Conservation (phyloP, 208 protist species). For the Crithidia expoeki region DNA sequence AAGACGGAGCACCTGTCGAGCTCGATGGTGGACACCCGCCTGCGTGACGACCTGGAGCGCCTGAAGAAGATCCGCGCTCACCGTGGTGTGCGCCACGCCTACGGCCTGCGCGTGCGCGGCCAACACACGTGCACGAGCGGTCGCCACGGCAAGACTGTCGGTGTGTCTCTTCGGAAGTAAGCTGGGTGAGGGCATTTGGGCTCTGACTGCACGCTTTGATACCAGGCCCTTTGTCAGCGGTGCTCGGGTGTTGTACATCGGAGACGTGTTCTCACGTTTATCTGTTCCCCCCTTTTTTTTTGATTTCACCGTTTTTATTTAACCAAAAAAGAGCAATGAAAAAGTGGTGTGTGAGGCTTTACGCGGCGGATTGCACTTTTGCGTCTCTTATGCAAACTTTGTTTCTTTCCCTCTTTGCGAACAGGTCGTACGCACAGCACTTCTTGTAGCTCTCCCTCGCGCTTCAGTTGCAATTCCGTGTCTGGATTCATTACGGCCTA, state of each 20-base stretch:
- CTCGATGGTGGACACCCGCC: conserved; percentile 97
- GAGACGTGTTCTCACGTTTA: conserved; percentile 9
- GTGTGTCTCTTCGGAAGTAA: conserved; percentile 85
- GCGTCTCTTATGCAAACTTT: background rate
- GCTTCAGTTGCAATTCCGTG: no score
- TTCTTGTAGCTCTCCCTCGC: no score
- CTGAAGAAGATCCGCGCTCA: conserved; percentile 99
- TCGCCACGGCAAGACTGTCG: conserved; percentile 94
- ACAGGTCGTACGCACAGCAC: no score
- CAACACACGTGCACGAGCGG: conserved; percentile 99
- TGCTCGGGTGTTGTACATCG: background rate
- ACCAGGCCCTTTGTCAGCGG: background rate
- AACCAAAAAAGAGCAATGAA: background rate
- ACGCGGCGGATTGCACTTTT: background rate
- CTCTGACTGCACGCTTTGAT: background rate
- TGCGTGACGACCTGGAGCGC: conserved; percentile 99
- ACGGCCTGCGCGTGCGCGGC: conserved; percentile 98
- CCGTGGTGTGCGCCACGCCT: conserved; percentile 99
- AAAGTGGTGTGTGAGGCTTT: background rate
- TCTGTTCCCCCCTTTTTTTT: conserved; percentile 24
- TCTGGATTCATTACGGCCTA: no score
- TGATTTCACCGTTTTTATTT: conserved; percentile 30
- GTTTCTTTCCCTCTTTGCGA: no score
- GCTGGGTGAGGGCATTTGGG: background rate
- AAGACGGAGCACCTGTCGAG: conserved; percentile 97